Conservation (phyloP, 2,329 filamentous ascomycete genomes). For the Raffaelea albimanens region DNA sequence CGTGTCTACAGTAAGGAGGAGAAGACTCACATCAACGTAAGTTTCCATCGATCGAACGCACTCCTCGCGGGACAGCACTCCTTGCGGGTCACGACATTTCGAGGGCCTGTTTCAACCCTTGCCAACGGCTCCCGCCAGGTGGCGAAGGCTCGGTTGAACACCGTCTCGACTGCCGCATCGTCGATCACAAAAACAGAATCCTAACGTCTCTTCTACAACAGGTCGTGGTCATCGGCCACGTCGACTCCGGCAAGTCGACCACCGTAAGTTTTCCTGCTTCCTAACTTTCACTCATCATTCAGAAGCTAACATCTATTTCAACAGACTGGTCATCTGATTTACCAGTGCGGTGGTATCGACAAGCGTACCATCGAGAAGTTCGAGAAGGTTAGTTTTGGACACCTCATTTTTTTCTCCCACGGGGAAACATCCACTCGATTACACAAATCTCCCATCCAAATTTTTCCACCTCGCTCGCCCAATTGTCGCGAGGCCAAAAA, state of each 20-base stretch:
- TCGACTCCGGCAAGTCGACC: constrained; percentile 99
- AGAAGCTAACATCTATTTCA: constrained; percentile 17
- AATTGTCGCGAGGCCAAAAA: constrained; percentile 9
- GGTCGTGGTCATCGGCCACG: constrained; percentile 55
- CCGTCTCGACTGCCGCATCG: too few relatives aligned
- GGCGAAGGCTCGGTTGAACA: too few relatives aligned
- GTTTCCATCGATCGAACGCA: not conserved
- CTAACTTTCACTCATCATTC: not conserved
- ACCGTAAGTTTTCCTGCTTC: constrained; percentile 55
- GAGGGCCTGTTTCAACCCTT: not conserved
- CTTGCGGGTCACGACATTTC: too few relatives aligned
- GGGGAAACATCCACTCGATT: not conserved
- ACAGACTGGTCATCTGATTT: constrained; percentile 85
- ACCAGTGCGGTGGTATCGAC: constrained; percentile 99
- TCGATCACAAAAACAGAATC: too few relatives aligned
- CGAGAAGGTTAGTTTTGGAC: constrained; percentile 75
- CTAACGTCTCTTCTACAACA: too few relatives aligned
- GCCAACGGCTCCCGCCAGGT: too few relatives aligned
- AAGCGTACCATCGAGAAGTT: constrained; percentile 99
- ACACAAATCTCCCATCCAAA: not conserved
- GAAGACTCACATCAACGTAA: constrained; percentile 83
- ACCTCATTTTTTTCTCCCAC: constrained; percentile 11
- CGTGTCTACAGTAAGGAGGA: constrained; percentile 68
- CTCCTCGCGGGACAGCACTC: too few relatives aligned
- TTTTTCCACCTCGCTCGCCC: constrained; percentile 7